phyloP scores from a whole-genome alignment of 2,329 filamentous ascomycete genomes.

The Aspergillus brunneoviolaceus region DNA sequence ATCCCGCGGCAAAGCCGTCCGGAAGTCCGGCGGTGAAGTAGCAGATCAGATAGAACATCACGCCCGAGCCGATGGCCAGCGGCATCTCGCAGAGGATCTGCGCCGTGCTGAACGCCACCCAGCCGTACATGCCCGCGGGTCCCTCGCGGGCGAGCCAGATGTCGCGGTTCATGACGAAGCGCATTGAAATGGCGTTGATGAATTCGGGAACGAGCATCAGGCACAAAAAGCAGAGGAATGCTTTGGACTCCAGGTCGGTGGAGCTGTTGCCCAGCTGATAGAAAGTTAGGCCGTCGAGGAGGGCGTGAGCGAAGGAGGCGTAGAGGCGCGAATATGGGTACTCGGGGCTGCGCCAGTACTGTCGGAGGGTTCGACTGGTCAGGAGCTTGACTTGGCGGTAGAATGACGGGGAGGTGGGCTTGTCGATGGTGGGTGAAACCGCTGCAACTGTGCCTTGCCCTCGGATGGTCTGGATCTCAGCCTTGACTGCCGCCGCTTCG shows the following conservation, averaged over 20 bases:
- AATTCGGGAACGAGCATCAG: conserved; percentile 65
- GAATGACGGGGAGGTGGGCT: conserved; percentile 44
- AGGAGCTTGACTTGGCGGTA: conserved; percentile 62
- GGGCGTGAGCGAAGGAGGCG: conserved; percentile 62
- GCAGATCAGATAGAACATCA: conserved; percentile 69
- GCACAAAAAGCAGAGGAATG: conserved; percentile 67
- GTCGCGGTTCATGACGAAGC: conserved; percentile 67
- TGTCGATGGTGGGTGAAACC: conserved; percentile 6
- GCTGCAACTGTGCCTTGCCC: conserved; percentile 44
- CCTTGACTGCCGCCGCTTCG: conserved; percentile 56
- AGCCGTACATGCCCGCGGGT: conserved; percentile 68
- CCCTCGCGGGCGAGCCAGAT: conserved; percentile 69
- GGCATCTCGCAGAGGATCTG: conserved; percentile 69
- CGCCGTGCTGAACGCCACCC: conserved; percentile 68
- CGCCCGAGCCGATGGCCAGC: conserved; percentile 58
- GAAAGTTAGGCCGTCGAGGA: conserved; percentile 74
- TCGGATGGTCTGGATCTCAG: conserved; percentile 62
- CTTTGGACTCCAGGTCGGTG: conserved; percentile 65
- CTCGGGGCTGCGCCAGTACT: conserved; percentile 70
- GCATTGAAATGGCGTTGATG: conserved; percentile 68
- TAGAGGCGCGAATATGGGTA: conserved; percentile 75
- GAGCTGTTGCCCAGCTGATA: conserved; percentile 63
- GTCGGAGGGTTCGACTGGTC: conserved; percentile 65
- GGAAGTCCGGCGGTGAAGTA: conserved; percentile 71
- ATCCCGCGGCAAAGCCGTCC: conserved; percentile 62